These are phyloP conservation scores for Monoraphidium neglectum DNA, from an alignment of 139 green algal species.

Conservation along the genomic window DNA sequence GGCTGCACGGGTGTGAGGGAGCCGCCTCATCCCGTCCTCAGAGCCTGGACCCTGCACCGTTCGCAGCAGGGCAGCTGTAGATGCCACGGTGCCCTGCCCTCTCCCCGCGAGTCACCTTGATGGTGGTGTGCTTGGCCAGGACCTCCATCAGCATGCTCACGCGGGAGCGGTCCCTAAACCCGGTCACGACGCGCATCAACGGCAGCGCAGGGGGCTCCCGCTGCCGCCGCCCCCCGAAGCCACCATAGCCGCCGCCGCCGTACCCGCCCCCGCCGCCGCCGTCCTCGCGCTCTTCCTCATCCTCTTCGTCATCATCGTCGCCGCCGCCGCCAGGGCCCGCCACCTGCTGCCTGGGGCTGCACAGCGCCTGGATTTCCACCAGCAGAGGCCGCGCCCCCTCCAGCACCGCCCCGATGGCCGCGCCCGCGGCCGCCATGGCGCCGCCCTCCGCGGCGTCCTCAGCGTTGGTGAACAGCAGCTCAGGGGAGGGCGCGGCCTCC, in stretches of 20 bases:
- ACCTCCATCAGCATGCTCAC: constrained; percentile 80
- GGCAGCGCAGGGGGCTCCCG: neutral
- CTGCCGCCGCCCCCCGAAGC: neutral
- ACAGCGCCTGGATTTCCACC: constrained; percentile 87
- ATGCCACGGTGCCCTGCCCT: too few relatives aligned
- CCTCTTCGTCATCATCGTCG: neutral
- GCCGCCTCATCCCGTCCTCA: too few relatives aligned
- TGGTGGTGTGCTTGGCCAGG: constrained; percentile 69
- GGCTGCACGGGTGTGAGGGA: too few relatives aligned
- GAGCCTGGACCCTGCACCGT: too few relatives aligned
- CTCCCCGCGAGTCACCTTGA: constrained; percentile 32
- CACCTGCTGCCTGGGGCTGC: neutral
- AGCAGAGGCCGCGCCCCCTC: constrained; percentile 83
- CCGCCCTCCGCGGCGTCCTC: neutral
- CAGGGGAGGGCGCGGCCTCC: neutral
- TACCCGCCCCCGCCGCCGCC: neutral
- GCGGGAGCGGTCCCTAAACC: constrained; percentile 43
- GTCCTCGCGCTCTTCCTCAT: constrained; percentile 1
- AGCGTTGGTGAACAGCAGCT: neutral
- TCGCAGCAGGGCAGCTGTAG: too few relatives aligned
- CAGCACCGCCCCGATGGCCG: constrained; percentile 69
- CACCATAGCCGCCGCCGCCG: neutral
- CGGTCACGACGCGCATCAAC: neutral
- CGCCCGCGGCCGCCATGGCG: constrained; percentile 45
- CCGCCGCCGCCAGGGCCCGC: neutral